A percentile compares a stretch with the other conserved stretches of the same genome.
Conservation (phyloP, 2,329 filamentous ascomycete genomes). For the Fusarium nelsonii region DNA sequence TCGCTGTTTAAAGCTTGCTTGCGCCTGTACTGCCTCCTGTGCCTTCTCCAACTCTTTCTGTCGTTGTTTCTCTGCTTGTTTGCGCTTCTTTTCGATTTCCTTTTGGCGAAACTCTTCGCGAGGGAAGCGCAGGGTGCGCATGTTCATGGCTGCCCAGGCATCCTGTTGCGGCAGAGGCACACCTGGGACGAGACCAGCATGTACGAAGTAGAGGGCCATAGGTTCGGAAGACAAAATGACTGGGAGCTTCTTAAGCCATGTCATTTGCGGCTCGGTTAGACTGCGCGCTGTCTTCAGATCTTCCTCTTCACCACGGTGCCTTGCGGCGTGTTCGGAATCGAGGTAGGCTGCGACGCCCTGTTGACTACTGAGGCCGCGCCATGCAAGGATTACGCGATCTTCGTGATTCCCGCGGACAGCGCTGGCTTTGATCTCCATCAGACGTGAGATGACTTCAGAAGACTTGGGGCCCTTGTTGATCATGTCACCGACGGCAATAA, state of each 20-base stretch:
- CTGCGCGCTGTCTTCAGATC: constrained; percentile 69
- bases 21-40: constrained; percentile 21
- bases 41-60: constrained; percentile 36
- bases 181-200: constrained; percentile 86
- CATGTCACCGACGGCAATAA: constrained; percentile 82
- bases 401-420: constrained; percentile 95
- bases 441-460: constrained; percentile 78
- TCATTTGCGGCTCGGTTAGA: constrained; percentile 68
- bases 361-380: constrained; percentile 52
- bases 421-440: constrained; percentile 79
- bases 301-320: constrained; percentile 52
- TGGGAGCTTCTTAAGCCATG: constrained; percentile 78
- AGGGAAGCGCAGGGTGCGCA: constrained; percentile 80
- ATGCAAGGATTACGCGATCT: constrained; percentile 81
- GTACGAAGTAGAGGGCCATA: constrained; percentile 77
- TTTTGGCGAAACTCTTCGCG: constrained; percentile 56
- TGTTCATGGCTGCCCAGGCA: constrained; percentile 88
- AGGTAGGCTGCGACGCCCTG: constrained; percentile 48
- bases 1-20: constrained; percentile 14
- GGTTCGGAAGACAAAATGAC: constrained; percentile 81
- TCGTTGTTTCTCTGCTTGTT: constrained; percentile 40
- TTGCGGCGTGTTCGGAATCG: constrained; percentile 39
- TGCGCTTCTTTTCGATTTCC: constrained; percentile 46
- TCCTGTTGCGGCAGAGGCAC: constrained; percentile 77
- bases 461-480: constrained; percentile 91